Evolutionary conservation across 1,284 basidiomycete genomes (phyloP).

Genomic region (Melampsora occidentalis): DNA sequence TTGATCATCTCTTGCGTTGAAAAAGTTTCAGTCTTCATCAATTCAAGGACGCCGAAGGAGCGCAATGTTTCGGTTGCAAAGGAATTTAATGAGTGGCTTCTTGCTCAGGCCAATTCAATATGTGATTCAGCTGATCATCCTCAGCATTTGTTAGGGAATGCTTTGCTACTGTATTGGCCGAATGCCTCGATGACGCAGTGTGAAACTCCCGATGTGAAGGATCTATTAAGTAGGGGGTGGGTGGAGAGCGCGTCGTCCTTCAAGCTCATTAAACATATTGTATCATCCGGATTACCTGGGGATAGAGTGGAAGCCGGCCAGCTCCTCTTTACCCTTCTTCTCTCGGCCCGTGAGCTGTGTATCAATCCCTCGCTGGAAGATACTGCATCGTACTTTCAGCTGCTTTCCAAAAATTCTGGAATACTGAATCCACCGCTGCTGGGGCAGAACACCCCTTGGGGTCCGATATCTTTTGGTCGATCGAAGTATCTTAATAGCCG

Average conservation of each 20-base stretch:
- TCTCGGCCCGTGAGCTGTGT: constrained; percentile 20
- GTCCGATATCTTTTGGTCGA: neutral
- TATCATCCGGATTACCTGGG: neutral
- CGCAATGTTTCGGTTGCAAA: constrained; percentile 6
- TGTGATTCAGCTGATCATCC: constrained; percentile 8
- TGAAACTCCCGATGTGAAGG: neutral
- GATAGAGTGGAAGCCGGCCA: constrained; percentile 17
- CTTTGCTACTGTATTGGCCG: constrained; percentile 39
- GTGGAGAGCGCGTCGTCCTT: constrained; percentile 23
- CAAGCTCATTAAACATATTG: constrained; percentile 35
- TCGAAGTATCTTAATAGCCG: constrained; percentile 8
- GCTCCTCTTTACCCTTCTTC: constrained; percentile 24
- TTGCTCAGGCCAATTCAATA: constrained; percentile 17
- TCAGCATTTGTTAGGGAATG: constrained; percentile 14
- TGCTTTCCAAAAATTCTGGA: constrained; percentile 38
- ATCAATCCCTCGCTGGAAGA: constrained; percentile 20
- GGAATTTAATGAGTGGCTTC: constrained; percentile 33
- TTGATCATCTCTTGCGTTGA: constrained; percentile 26
- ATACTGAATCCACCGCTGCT: constrained; percentile 34
- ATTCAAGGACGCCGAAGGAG: constrained; percentile 11
- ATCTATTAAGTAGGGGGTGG: constrained; percentile 3
- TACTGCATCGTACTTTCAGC: constrained; percentile 25
- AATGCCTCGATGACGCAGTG: constrained; percentile 5
- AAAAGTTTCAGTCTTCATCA: constrained; percentile 8
- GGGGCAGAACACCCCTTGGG: constrained; percentile 2